Base-by-base conservation (phyloP, 371 early-diverging fungal genomes). In the Mucor ambiguus region DNA sequence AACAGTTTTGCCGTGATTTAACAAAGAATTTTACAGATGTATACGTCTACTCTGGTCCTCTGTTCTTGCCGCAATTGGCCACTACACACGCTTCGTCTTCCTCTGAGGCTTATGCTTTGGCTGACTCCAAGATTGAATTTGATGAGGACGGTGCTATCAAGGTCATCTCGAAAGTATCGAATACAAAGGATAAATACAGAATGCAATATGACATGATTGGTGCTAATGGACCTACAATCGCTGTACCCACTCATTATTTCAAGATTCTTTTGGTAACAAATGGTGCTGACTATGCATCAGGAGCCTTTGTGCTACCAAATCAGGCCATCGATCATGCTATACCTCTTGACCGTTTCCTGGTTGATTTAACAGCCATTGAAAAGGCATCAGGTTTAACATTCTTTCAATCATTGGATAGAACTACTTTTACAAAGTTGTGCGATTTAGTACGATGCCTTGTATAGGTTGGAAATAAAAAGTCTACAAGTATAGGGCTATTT, bases 171-270 rank as follows among this genome's bases (percentile, higher is more conserved):
- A 54, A 29, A 4, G 16, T 33, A 49, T 30, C 38, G 8, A 22
- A 59, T 12, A 55, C 64, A 38, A 22, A 49, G 24, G 22, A 49
- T 11, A 70, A 66, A 18, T 77, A 70, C 58, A 58, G 43, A 6
- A 71, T 81, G 63, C 82, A 87, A 69, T 90, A 84, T 66, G 85
- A 87, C 38, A 85, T 96, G 26, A 85, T 96, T 30, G 90, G 95
- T 38, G 93, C 93, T 0, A 77, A 81, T 38, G 83, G 87, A 14
- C 92, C 93, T 52, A 92, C 89, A 62, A 79, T 92, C 29, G 93
- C 93, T 12, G 97, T 97, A 2, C 96, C 97, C 12, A 96, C 96
- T 0, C 96, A 95, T 66, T 95, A 94, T 72, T 97, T 81, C 82
- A 97, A 97, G 75, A 81, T 92, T 37, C 74, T 93, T 11, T 71